Percentiles rank a stretch among this genome's conserved stretches.
Evolutionary conservation across 1,139 yeast genomes (phyloP).

Genomic region (Geotrichum aggregatum): DNA sequence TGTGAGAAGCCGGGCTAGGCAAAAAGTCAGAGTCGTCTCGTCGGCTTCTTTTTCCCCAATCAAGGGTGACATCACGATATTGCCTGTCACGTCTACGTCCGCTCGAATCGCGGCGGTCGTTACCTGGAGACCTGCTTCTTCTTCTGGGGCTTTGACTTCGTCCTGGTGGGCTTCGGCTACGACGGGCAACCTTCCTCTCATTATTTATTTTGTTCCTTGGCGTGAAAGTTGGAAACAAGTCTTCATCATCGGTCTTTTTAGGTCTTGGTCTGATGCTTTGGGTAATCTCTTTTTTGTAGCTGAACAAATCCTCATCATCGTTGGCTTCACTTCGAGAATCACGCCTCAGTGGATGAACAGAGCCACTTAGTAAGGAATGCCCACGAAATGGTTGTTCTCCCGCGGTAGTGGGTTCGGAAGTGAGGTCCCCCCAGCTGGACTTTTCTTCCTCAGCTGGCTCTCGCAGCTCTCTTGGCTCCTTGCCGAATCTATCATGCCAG

Average conservation of each 20-base stretch:
- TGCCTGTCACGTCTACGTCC: background rate
- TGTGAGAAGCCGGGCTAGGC: no score
- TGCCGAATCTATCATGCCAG: background rate
- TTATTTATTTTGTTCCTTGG: background rate
- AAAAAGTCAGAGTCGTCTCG: no score
- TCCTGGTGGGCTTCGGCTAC: background rate
- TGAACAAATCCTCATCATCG: slow-evolving; percentile 2
- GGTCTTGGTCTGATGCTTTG: background rate
- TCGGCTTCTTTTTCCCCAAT: no score
- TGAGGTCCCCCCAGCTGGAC: slow-evolving; percentile 16
- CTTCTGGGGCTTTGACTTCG: no score
- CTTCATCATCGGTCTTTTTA: slow-evolving; percentile 18
- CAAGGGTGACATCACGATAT: slow-evolving; percentile 5
- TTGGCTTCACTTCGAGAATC: background rate
- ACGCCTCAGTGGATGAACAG: background rate
- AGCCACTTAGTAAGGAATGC: background rate
- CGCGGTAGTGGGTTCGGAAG: background rate
- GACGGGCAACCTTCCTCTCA: background rate
- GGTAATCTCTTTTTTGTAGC: slow-evolving; percentile 6
- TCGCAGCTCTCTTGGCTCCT: no score
- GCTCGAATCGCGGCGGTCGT: background rate
- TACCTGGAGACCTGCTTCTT: background rate
- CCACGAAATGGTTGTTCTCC: background rate
- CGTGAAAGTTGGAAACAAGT: slow-evolving; percentile 21
- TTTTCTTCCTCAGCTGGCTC: background rate